These are phyloP conservation scores for Cucurbita argyrosperma DNA, from an alignment of 306 rosid genomes.

Conservation along the genomic window DNA sequence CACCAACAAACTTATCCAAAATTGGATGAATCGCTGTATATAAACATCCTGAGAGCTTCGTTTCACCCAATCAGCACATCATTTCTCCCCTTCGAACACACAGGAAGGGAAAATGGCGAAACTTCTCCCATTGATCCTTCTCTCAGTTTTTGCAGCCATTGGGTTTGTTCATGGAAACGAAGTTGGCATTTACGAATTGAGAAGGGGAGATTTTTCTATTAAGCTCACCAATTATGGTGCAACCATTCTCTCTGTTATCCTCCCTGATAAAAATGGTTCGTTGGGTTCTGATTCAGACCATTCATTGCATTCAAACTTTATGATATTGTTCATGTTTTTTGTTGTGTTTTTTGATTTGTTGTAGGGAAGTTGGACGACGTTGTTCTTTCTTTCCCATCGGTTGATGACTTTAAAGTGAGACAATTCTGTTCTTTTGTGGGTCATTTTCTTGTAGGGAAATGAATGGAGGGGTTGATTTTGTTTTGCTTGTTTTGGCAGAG, in stretches of 20 bases:
- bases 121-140: not conserved
- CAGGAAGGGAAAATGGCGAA: slow-evolving; percentile 9
- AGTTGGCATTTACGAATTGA: slow-evolving; percentile 17
- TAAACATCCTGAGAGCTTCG: not conserved
- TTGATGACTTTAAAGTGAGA: slow-evolving; percentile 13
- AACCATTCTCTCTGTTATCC: slow-evolving; percentile 14
- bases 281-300: not conserved
- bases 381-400: slow-evolving; percentile 18
- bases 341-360: not conserved
- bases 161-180: slow-evolving; percentile 1
- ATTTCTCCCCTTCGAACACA: not conserved
- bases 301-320: not conserved
- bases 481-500: slow-evolving; percentile 2
- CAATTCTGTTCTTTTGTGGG: not conserved
- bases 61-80: not conserved
- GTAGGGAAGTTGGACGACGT: slow-evolving; percentile 24
- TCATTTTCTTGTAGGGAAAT: not conserved
- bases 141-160: slow-evolving; percentile 1
- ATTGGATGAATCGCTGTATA: not conserved
- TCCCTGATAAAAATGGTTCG: slow-evolving; percentile 24
- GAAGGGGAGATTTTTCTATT: slow-evolving; percentile 15
- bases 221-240: slow-evolving; percentile 29
- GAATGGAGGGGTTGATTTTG: not conserved
- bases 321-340: not conserved
- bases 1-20: not conserved